These are phyloP conservation scores for Xanthoparmelia taractica DNA, from an alignment of 495 filamentous ascomycete genomes.

Conservation along the genomic window DNA sequence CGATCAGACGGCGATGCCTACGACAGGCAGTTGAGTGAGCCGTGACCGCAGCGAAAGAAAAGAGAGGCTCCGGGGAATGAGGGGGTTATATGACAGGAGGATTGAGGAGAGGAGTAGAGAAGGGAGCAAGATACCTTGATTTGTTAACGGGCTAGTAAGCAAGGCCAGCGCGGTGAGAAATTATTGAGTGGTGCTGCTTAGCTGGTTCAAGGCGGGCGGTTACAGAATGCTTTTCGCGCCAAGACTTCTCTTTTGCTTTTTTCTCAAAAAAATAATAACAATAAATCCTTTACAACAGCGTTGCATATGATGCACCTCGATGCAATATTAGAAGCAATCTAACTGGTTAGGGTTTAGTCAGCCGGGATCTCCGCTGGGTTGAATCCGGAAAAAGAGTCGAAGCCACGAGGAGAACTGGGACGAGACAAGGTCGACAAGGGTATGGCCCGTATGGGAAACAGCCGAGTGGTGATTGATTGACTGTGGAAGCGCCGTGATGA, in stretches of 20 bases:
- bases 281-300: conserved; percentile 22
- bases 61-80: conserved; percentile 8
- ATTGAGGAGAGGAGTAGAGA: background rate
- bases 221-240: conserved; percentile 20
- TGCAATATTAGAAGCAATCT: conserved; percentile 19
- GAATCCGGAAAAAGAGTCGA: conserved; percentile 16
- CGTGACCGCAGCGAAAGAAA: conserved; percentile 20
- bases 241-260: conserved; percentile 8
- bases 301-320: conserved; percentile 16
- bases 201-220: conserved; percentile 25
- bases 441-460: too few relatives aligned
- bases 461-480: conserved; percentile 17
- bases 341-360: background rate
- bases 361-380: conserved; percentile 5
- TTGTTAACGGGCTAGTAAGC: conserved; percentile 7
- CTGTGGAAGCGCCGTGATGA: conserved; percentile 20
- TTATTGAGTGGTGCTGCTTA: conserved; percentile 11
- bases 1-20: conserved; percentile 24
- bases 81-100: conserved; percentile 12
- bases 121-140: conserved; percentile 14
- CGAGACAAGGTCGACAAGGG: background rate
- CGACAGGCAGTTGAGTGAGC: conserved; percentile 25
- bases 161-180: conserved; percentile 9
- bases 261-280: conserved; percentile 17
- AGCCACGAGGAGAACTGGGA: conserved; percentile 21